These are phyloP conservation scores for Aspergillus egyptiacus DNA, from an alignment of 495 filamentous ascomycete genomes.

Conservation along the genomic window DNA sequence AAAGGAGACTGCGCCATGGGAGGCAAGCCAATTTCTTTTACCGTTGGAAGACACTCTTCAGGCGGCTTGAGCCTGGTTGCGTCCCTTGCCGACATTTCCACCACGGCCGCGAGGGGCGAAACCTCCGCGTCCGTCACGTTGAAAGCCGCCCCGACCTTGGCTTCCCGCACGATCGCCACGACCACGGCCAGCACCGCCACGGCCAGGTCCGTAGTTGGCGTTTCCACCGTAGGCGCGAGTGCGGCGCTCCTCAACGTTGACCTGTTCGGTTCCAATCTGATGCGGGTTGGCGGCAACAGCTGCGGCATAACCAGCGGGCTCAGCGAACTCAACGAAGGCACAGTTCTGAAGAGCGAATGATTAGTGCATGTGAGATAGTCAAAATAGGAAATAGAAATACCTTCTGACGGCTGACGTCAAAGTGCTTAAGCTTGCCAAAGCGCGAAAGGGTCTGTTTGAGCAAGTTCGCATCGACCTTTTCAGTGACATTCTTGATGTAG, in stretches of 20 bases:
- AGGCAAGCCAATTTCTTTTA: constrained; percentile 1
- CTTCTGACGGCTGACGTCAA: constrained; percentile 86
- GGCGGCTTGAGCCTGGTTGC: constrained; percentile 46
- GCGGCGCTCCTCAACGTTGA: constrained; percentile 84
- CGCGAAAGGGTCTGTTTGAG: constrained; percentile 59
- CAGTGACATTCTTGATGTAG: constrained; percentile 91
- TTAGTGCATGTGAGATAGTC: neutral
- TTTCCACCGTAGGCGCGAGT: constrained; percentile 61
- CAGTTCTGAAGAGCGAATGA: constrained; percentile 60
- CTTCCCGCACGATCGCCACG: constrained; percentile 63
- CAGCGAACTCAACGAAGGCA: constrained; percentile 90
- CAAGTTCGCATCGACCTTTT: constrained; percentile 66
- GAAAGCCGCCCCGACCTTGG: constrained; percentile 62
- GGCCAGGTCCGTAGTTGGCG: constrained; percentile 52
- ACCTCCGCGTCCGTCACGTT: constrained; percentile 57
- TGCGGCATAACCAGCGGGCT: constrained; percentile 67
- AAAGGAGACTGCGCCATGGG: constrained; percentile 7
- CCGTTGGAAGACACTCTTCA: constrained; percentile 20
- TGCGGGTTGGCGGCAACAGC: constrained; percentile 84
- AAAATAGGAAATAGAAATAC: constrained; percentile 38
- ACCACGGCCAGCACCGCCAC: constrained; percentile 54
- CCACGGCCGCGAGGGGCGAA: constrained; percentile 51
- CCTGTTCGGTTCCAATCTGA: constrained; percentile 69
- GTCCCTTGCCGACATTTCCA: constrained; percentile 44
- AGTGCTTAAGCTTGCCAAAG: constrained; percentile 75